phyloP scores from a whole-genome alignment of 2,329 filamentous ascomycete genomes.

The Colletotrichum tofieldiae region DNA sequence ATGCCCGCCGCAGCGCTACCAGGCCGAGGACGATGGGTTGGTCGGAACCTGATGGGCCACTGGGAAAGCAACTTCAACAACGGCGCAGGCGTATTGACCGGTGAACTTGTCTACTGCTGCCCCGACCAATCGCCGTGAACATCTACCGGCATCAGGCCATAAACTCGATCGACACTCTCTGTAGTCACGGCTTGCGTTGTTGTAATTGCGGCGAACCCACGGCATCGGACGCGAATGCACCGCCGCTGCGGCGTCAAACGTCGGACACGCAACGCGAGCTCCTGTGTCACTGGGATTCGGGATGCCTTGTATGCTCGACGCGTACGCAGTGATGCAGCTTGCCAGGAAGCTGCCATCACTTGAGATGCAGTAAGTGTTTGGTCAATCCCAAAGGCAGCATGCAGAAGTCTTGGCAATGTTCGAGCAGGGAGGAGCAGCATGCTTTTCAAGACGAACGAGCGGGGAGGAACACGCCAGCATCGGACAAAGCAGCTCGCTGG shows the following conservation, averaged over 20 bases:
- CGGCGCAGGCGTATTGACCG: background rate
- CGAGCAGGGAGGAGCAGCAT: constrained; percentile 9
- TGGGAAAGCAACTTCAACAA: background rate
- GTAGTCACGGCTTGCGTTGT: constrained; percentile 6
- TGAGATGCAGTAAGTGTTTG: constrained; percentile 5
- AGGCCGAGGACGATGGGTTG: background rate
- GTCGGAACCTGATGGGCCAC: background rate
- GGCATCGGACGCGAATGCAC: background rate
- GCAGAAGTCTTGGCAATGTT: constrained; percentile 17
- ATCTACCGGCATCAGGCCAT: constrained; percentile 9
- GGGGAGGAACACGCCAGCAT: constrained; percentile 9
- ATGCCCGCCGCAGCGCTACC: background rate
- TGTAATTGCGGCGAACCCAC: background rate
- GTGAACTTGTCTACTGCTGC: background rate
- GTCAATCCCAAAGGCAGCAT: constrained; percentile 1
- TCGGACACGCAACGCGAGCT: constrained; percentile 18
- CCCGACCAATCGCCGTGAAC: background rate
- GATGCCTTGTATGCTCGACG: background rate
- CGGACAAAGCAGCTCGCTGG: background rate
- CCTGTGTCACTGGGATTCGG: background rate
- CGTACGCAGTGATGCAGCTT: constrained; percentile 5
- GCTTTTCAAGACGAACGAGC: constrained; percentile 7
- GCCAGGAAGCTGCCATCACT: background rate
- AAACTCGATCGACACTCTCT: constrained; percentile 4
- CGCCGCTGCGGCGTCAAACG: constrained; percentile 23